Conservation (phyloP, 129 eudicot species). For the Heracleum sosnowskyi region DNA sequence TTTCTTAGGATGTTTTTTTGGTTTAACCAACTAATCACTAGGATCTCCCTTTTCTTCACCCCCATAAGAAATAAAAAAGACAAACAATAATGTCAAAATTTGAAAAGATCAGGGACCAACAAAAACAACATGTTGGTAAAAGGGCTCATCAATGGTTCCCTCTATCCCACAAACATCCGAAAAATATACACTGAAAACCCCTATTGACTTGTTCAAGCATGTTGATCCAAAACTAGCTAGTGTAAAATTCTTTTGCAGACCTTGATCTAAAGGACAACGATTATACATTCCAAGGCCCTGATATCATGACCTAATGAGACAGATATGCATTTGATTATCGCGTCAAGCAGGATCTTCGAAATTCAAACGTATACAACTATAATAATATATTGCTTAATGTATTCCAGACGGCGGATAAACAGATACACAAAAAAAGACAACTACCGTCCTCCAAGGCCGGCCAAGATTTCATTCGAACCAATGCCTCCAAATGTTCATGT, state of each 20-base stretch:
- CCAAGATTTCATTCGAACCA: neutral
- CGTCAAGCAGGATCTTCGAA: neutral
- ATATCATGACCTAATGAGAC: neutral
- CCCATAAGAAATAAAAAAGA: neutral
- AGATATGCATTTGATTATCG: neutral
- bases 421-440: neutral
- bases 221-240: neutral
- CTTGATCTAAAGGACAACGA: neutral
- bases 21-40: neutral
- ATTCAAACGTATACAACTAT: neutral
- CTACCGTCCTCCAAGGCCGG: slow-evolving; percentile 7
- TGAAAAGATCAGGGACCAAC: neutral
- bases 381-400: neutral
- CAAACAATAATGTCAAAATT: neutral
- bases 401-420: neutral
- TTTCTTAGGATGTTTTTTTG: neutral
- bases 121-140: neutral
- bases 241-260: neutral
- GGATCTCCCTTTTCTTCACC: neutral
- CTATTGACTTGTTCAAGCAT: neutral
- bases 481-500: slow-evolving; percentile 3
- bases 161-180: neutral
- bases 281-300: neutral
- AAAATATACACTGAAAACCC: neutral
- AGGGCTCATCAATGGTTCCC: neutral